Percentiles rank a stretch among this genome's conserved stretches.
Evolutionary conservation across 2,329 filamentous ascomycete species (phyloP).

Genomic region (Setomelanomma holmii): DNA sequence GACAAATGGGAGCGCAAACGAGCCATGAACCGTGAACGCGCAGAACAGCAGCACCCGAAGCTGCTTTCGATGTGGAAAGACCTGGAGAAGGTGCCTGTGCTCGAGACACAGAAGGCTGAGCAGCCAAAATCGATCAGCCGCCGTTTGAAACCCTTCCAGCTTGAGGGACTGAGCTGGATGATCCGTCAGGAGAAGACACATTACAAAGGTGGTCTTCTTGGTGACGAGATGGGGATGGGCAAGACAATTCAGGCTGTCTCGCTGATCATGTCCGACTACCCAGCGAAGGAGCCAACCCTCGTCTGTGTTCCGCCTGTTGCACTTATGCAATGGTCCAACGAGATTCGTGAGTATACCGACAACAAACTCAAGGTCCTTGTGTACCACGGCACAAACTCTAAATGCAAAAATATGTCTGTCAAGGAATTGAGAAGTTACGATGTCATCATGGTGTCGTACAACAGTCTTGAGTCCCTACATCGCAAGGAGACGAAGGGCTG

Average conservation of each 20-base stretch:
- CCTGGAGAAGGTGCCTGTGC: conserved; percentile 70
- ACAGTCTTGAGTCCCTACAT: conserved; percentile 86
- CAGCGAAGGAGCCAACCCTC: conserved; percentile 79
- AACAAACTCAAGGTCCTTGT: conserved; percentile 90
- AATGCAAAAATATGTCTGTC: conserved; percentile 77
- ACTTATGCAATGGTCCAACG: conserved; percentile 86
- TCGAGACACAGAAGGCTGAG: conserved; percentile 68
- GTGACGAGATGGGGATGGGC: conserved; percentile 98
- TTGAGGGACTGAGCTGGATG: conserved; percentile 96
- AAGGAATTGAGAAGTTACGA: conserved; percentile 83
- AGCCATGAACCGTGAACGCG: conserved; percentile 66
- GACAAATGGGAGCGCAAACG: conserved; percentile 53
- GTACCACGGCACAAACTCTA: conserved; percentile 85
- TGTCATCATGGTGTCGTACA: conserved; percentile 98
- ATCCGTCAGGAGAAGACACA: conserved; percentile 81
- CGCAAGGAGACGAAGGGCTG: conserved; percentile 93
- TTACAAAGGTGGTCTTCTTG: conserved; percentile 88
- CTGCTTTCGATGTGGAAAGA: conserved; percentile 86
- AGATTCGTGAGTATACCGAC: conserved; percentile 73
- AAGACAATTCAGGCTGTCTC: conserved; percentile 99
- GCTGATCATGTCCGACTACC: conserved; percentile 96
- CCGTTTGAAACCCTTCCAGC: conserved; percentile 88
- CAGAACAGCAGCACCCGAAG: conserved; percentile 79
- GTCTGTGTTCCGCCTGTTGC: conserved; percentile 93
- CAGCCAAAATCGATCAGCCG: conserved; percentile 82